phyloP scores from a whole-genome alignment of 805 yeast species.

The Candida verbasci region DNA sequence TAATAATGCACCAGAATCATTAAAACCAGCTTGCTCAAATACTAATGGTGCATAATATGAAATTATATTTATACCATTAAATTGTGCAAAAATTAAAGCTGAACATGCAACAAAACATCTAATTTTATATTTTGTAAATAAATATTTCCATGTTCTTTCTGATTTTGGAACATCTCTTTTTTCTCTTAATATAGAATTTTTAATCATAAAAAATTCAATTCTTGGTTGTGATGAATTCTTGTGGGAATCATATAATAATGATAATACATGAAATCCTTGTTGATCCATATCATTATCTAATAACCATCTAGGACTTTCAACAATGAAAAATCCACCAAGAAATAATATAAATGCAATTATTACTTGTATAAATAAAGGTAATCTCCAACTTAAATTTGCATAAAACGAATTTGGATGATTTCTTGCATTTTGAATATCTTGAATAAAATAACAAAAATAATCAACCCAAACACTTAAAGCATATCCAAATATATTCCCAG shows the following conservation, averaged over 20 bases:
- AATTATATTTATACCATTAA: slow-evolving; percentile 54
- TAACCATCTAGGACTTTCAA: slow-evolving; percentile 90
- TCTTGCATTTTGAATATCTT: slow-evolving; percentile 44
- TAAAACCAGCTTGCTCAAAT: slow-evolving; percentile 44
- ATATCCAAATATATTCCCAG: slow-evolving; percentile 82
- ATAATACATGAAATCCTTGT: slow-evolving; percentile 39
- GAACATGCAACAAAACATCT: slow-evolving; percentile 38
- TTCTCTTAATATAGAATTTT: slow-evolving; percentile 39
- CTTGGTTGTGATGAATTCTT: slow-evolving; percentile 26
- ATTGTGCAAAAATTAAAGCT: slow-evolving; percentile 42
- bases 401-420: slow-evolving; percentile 30
- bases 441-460: slow-evolving; percentile 64
- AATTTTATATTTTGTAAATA: slow-evolving; percentile 34
- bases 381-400: slow-evolving; percentile 61
- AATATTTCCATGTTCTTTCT: slow-evolving; percentile 38
- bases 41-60: slow-evolving; percentile 57
- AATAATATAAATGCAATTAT: slow-evolving; percentile 65
- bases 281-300: slow-evolving; percentile 73
- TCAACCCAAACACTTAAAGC: slow-evolving; percentile 85
- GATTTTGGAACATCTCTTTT: slow-evolving; percentile 32
- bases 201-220: slow-evolving; percentile 44
- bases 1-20: slow-evolving; percentile 35
- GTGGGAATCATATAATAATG: slow-evolving; percentile 24
- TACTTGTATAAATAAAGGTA: slow-evolving; percentile 75
- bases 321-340: slow-evolving; percentile 71